A percentile compares a stretch with the other conserved stretches of the same genome.
Conservation (phyloP, 2,329 filamentous ascomycete species). For the Talaromyces pinophilus region DNA sequence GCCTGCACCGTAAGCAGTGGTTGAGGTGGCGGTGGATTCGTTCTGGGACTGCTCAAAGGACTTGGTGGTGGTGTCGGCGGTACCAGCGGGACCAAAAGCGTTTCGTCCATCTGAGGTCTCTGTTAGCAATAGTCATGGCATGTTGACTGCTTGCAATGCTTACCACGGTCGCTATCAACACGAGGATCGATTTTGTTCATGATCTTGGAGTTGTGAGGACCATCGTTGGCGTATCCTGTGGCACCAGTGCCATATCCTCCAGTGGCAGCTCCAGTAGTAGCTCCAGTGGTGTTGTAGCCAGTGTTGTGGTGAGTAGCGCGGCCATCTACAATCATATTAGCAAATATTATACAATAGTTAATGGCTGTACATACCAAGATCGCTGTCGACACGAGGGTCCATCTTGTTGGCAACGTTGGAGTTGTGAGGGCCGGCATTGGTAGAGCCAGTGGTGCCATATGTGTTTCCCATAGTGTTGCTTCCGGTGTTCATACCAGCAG, state of each 20-base stretch:
- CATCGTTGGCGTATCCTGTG: slow-evolving; percentile 34
- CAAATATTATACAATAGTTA: not conserved
- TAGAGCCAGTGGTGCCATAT: slow-evolving; percentile 27
- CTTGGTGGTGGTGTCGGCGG: slow-evolving; percentile 13
- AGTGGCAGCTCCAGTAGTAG: slow-evolving; percentile 1
- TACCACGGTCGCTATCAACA: slow-evolving; percentile 40
- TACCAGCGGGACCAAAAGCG: slow-evolving; percentile 9
- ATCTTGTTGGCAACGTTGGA: slow-evolving; percentile 35
- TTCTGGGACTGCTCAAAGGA: slow-evolving; percentile 18
- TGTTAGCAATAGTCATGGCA: not conserved
- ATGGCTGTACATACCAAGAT: slow-evolving; percentile 22
- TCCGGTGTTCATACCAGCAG: slow-evolving; percentile 7
- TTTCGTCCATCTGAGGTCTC: slow-evolving; percentile 6
- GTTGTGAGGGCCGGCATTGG: slow-evolving; percentile 43
- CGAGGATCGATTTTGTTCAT: slow-evolving; percentile 42
- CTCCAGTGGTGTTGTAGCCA: slow-evolving; percentile 13
- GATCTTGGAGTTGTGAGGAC: slow-evolving; percentile 41
- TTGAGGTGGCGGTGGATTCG: slow-evolving; percentile 12
- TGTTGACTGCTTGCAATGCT: not conserved
- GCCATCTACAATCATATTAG: slow-evolving; percentile 20
- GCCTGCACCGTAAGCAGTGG: slow-evolving; percentile 19
- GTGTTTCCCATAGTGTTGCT: slow-evolving; percentile 9
- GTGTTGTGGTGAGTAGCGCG: slow-evolving; percentile 12
- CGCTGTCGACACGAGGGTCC: slow-evolving; percentile 46
- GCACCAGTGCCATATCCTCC: slow-evolving; percentile 11